Evolutionary conservation across 345 rosid species (phyloP), one percentile per base, ranked within the genome.

Genomic region (Pelargonium nanum): DNA sequence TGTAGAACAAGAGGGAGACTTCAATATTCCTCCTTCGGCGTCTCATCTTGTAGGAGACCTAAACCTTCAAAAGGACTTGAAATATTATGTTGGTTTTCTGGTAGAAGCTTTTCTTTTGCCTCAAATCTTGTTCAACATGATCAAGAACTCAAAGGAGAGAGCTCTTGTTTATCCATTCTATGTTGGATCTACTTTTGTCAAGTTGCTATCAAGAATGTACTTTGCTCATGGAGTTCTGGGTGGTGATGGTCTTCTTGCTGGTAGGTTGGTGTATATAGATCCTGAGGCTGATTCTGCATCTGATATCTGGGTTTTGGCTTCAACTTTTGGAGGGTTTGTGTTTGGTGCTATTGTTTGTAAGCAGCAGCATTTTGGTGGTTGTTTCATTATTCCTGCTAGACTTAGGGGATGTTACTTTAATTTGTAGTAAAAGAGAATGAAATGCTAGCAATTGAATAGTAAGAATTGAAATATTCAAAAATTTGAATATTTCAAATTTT

Each of bases 61-160:
- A 3, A 7, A 7, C 7, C 32, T 28, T 28, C 32, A 2, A 23
- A 12, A 21, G 0, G 40, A 55, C 9, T 6, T 55, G 4, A 20
- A 56, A 19, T 15, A 10, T 6, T 55, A 44, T 16, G 34, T 1
- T 26, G 54, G 19, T 20, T 16, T 64, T 0, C 21, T 34, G 13
- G 22, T 56, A n/a, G 32, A 55, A 55, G 59, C 53, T 4, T 40
- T 64, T 64, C 55, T 64, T 23, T 17, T 64, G 54, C 67, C 67
- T 55, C 67, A 64, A 44, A 64, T 64, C 32, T 15, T 64, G 60
- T 22, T 64, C 6, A 63, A 63, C 59, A 21, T 30, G 28, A 16
- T 63, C 28, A 30, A 52, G 53, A 22, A 63, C 24, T 32, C 59
- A 8, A 63, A 53, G 10, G 66, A 63, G 28, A 63, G 53, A 32